phyloP scores from a whole-genome alignment of 1,139 yeast genomes.

The Candida gigantensis region DNA sequence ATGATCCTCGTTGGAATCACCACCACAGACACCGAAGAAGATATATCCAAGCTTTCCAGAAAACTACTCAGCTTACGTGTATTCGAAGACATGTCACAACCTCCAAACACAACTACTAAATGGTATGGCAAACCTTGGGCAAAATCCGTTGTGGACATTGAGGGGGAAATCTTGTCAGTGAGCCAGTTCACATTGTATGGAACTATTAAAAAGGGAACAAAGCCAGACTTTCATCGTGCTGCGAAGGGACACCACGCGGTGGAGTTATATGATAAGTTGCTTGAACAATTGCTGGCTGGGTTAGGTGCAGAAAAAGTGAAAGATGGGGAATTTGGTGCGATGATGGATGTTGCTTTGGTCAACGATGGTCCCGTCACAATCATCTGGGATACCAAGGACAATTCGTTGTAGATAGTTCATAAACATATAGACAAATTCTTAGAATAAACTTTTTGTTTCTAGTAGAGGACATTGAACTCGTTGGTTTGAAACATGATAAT shows the following conservation, averaged over 20 bases:
- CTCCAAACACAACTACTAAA: conserved; percentile 36
- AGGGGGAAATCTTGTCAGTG: conserved; percentile 44
- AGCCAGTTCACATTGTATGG: conserved; percentile 92
- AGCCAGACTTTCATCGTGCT: conserved; percentile 91
- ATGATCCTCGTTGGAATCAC: conserved; percentile 84
- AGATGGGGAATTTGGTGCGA: conserved; percentile 92
- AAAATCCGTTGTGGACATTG: conserved; percentile 37
- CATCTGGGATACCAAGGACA: conserved; percentile 61
- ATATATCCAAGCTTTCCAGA: conserved; percentile 65
- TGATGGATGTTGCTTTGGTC: conserved; percentile 88
- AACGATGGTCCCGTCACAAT: conserved; percentile 88
- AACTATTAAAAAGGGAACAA: conserved; percentile 81
- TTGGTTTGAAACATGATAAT: conserved; percentile 13
- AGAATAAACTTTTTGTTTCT: neutral
- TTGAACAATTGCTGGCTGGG: conserved; percentile 48
- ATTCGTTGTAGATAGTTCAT: conserved; percentile 11
- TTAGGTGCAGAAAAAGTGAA: conserved; percentile 66
- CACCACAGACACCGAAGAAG: conserved; percentile 71
- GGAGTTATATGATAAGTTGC: conserved; percentile 64
- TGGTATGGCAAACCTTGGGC: conserved; percentile 67
- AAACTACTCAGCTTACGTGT: conserved; percentile 66
- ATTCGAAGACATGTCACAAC: conserved; percentile 58
- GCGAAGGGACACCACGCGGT: conserved; percentile 79
- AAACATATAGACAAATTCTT: neutral
- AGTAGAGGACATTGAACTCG: conserved; percentile 14